These are phyloP conservation scores for Golubevia sp. DNA, from an alignment of 1,284 basidiomycete species.

Conservation along the genomic window DNA sequence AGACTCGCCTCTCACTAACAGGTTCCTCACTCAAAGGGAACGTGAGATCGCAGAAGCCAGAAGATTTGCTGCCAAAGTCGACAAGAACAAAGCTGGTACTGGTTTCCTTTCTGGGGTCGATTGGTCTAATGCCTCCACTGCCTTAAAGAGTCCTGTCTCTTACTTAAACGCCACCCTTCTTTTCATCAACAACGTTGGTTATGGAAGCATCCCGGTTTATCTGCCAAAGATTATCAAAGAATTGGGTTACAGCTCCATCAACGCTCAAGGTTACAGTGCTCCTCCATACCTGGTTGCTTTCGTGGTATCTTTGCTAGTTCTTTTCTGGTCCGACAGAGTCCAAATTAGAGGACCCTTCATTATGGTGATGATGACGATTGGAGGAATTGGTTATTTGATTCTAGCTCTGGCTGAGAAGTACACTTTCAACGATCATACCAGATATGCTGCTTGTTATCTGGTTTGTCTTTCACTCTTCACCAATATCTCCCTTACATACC, in stretches of 20 bases:
- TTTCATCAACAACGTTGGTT: conserved; percentile 52
- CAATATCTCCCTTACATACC: conserved; percentile 36
- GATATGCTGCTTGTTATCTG: conserved; percentile 34
- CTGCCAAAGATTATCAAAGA: conserved; percentile 43
- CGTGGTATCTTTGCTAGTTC: conserved; percentile 17
- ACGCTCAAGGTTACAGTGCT: conserved; percentile 16
- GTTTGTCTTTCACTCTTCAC: conserved; percentile 36
- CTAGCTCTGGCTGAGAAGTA: conserved; percentile 28
- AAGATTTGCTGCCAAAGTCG: conserved; percentile 10
- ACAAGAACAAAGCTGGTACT: conserved; percentile 6
- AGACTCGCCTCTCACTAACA: conserved; percentile 30
- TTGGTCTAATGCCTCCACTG: conserved; percentile 16
- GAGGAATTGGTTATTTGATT: conserved; percentile 42
- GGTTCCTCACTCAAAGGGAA: conserved; percentile 38
- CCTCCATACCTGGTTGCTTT: conserved; percentile 38
- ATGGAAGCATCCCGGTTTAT: conserved; percentile 49
- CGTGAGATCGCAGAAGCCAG: conserved; percentile 39
- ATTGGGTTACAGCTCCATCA: conserved; percentile 35
- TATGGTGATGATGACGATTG: conserved; percentile 28
- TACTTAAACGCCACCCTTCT: conserved; percentile 34
- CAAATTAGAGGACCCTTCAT: conserved; percentile 39
- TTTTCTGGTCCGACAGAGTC: conserved; percentile 26
- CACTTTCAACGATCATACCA: neutral
- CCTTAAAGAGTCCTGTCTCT: conserved; percentile 35
- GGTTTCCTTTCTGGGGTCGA: neutral